phyloP scores from a whole-genome alignment of 345 rosid species.

The Erodium maritimum region DNA sequence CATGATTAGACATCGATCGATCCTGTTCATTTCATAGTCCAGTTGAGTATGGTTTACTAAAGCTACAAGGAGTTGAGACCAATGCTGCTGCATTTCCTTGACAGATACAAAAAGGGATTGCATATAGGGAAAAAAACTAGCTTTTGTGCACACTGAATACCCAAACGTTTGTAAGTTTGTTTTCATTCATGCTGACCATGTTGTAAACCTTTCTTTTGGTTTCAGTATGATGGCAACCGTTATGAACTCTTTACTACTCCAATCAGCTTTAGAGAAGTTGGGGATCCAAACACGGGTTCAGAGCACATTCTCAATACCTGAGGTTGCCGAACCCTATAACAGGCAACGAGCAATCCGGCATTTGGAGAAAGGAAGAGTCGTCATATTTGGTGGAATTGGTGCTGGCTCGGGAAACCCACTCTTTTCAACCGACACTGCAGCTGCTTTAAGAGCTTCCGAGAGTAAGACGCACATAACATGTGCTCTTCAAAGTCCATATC shows the following conservation, averaged over 20 bases:
- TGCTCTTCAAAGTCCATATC: no score
- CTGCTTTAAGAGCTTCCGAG: conserved; percentile 81
- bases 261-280: conserved; percentile 71
- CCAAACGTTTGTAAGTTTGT: background rate
- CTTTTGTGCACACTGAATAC: background rate
- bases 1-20: background rate
- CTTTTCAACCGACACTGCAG: conserved; percentile 81
- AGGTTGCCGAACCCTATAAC: conserved; percentile 75
- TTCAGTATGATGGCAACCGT: conserved; percentile 87
- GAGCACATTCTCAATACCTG: conserved; percentile 56
- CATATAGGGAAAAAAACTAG: background rate
- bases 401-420: conserved; percentile 80
- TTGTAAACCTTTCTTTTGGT: conserved; percentile 4
- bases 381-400: conserved; percentile 87
- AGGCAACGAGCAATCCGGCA: conserved; percentile 74
- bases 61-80: background rate
- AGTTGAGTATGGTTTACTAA: background rate
- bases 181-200: conserved; percentile 1
- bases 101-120: background rate
- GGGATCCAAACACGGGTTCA: conserved; percentile 71
- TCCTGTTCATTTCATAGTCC: background rate
- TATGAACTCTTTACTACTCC: conserved; percentile 80
- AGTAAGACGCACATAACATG: conserved; percentile 24
- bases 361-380: conserved; percentile 91
- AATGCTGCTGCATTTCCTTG: background rate